phyloP scores from a whole-genome alignment of 228 moss, liverwort and hornwort genomes.

The Sphagnum magellanicum region DNA sequence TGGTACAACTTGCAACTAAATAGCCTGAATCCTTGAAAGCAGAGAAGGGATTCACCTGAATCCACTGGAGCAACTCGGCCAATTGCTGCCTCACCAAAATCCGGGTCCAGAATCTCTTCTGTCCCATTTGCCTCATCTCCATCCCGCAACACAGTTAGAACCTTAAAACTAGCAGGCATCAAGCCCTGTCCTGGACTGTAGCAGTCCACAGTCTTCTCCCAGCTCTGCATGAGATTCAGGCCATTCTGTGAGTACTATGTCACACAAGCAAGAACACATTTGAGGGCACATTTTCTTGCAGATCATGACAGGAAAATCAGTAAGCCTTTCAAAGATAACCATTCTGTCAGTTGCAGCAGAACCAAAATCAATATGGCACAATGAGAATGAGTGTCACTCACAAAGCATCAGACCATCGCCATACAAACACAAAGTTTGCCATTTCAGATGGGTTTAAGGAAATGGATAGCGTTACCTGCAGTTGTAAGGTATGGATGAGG shows the following conservation, averaged over 20 bases:
- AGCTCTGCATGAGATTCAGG: slow-evolving; percentile 27
- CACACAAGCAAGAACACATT: neutral
- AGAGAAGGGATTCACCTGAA: slow-evolving; percentile 19
- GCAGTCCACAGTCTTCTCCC: slow-evolving; percentile 56
- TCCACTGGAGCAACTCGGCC: slow-evolving; percentile 56
- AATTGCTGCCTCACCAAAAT: slow-evolving; percentile 53
- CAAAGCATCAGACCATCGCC: neutral
- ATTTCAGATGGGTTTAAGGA: neutral
- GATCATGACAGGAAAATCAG: neutral
- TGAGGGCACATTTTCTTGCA: neutral
- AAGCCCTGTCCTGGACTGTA: slow-evolving; percentile 50
- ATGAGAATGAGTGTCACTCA: neutral
- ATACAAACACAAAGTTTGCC: neutral
- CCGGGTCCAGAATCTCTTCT: slow-evolving; percentile 44
- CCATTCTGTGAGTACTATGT: too few relatives aligned
- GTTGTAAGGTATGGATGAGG: slow-evolving; percentile 36
- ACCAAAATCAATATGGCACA: neutral
- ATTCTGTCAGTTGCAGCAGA: neutral
- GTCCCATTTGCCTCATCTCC: slow-evolving; percentile 26
- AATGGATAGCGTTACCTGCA: slow-evolving; percentile 23
- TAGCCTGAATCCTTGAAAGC: neutral
- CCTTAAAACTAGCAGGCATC: slow-evolving; percentile 57
- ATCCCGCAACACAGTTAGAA: slow-evolving; percentile 23
- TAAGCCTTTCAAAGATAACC: neutral
- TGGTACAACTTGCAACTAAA: neutral